These are phyloP conservation scores for Chlamydomonas reinhardtii DNA, from an alignment of 163 green algal genomes.

Conservation along the genomic window DNA sequence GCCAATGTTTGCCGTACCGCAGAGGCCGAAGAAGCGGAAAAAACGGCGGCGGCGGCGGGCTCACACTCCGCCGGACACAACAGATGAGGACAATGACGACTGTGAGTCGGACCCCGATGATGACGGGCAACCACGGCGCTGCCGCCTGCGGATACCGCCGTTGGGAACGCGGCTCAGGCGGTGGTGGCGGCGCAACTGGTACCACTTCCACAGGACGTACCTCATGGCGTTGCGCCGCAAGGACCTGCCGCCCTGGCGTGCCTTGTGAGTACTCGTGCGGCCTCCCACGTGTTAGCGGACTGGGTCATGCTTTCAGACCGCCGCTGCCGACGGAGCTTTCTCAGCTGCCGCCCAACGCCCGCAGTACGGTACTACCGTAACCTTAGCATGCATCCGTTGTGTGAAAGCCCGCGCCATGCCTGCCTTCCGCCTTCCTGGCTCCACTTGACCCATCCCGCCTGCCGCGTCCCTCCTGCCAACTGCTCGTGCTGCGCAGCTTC, in stretches of 20 bases:
- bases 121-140: background rate
- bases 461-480: too few species aligned
- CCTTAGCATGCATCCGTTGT: too few species aligned
- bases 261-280: background rate
- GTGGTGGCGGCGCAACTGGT: conserved; percentile 19
- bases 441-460: too few species aligned
- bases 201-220: conserved; percentile 1
- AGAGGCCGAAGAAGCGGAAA: conserved; percentile 21
- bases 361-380: too few species aligned
- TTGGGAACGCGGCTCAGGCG: conserved; percentile 5
- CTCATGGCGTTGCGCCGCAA: conserved; percentile 21
- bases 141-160: background rate
- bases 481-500: background rate
- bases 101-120: background rate
- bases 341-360: too few species aligned
- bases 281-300: too few species aligned
- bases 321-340: too few species aligned
- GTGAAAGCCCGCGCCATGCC: too few species aligned
- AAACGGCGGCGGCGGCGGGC: background rate
- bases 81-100: conserved; percentile 23
- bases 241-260: conserved; percentile 34
- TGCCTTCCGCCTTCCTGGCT: too few species aligned
- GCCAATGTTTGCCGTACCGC: background rate
- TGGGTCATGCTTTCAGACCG: too few species aligned
- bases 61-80: conserved; percentile 23